phyloP scores from a whole-genome alignment of 2,329 filamentous ascomycete genomes.

The Dothiorella sarmentorum region DNA sequence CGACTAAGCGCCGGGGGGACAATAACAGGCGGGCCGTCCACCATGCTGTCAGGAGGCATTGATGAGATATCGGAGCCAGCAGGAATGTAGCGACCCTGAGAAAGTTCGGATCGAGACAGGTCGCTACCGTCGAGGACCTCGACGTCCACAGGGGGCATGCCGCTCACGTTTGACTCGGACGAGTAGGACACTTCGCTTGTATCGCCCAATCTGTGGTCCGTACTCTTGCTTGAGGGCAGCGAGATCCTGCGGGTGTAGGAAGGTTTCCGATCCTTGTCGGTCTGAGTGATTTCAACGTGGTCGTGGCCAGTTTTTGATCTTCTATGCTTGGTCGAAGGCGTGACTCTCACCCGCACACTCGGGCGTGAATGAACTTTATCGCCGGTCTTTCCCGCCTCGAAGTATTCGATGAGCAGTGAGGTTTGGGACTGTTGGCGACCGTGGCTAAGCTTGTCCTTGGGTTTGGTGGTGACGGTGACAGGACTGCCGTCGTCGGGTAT shows the following conservation, averaged over 20 bases:
- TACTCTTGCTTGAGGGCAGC: slow-evolving; percentile 46
- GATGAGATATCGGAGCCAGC: slow-evolving; percentile 82
- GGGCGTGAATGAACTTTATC: slow-evolving; percentile 65
- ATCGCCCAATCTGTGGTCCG: slow-evolving; percentile 28
- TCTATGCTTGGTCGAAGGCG: slow-evolving; percentile 62
- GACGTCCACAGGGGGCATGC: slow-evolving; percentile 73
- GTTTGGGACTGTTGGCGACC: slow-evolving; percentile 69
- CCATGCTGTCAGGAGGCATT: slow-evolving; percentile 69
- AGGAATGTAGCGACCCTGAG: slow-evolving; percentile 62
- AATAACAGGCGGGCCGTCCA: slow-evolving; percentile 53
- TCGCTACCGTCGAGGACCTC: slow-evolving; percentile 77
- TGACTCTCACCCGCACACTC: slow-evolving; percentile 76
- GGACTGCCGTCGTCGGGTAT: slow-evolving; percentile 85
- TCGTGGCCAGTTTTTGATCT: slow-evolving; percentile 57
- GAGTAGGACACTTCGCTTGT: slow-evolving; percentile 61
- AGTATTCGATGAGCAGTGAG: slow-evolving; percentile 90
- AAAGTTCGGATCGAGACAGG: slow-evolving; percentile 59
- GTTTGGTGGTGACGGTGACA: slow-evolving; percentile 80
- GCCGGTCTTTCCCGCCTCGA: slow-evolving; percentile 72
- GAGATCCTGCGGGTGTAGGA: slow-evolving; percentile 68
- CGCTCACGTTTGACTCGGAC: slow-evolving; percentile 74
- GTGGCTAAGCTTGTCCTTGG: slow-evolving; percentile 57
- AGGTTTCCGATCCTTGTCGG: slow-evolving; percentile 66
- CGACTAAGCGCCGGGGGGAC: slow-evolving; percentile 37
- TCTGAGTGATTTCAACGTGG: slow-evolving; percentile 83